Conservation (phyloP, 1,284 basidiomycete species). For the Ceratobasidium sp. region DNA sequence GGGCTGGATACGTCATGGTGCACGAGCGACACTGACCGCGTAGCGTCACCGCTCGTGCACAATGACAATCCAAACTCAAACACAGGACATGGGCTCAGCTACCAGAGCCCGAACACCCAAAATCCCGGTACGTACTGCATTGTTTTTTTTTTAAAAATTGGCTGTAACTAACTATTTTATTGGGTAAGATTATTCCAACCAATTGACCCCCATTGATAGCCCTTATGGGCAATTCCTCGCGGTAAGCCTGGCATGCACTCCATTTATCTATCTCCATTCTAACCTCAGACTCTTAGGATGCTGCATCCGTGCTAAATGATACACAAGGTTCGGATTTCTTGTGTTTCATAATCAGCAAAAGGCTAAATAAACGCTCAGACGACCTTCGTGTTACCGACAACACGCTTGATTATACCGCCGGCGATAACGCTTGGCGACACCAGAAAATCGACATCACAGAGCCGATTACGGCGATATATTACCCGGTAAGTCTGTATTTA, state of each 20-base stretch:
- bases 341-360: background rate
- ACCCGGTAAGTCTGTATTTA: background rate
- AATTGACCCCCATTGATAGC: background rate
- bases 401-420: background rate
- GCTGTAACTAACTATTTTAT: background rate
- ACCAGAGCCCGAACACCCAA: background rate
- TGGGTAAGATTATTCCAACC: background rate
- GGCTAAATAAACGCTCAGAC: background rate
- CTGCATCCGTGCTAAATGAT: background rate
- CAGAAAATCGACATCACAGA: background rate
- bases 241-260: background rate
- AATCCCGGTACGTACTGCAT: background rate
- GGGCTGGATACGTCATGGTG: background rate
- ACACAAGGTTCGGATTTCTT: background rate
- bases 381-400: background rate
- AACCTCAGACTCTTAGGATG: background rate
- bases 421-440: background rate
- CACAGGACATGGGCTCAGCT: background rate
- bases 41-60: constrained; percentile 7
- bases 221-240: background rate
- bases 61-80: constrained; percentile 1
- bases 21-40: background rate
- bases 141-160: background rate
- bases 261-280: too few species aligned
- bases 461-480: background rate